These are phyloP conservation scores for Oryza longistaminata DNA, from an alignment of 176 grass and related monocot genomes.

Conservation along the genomic window DNA sequence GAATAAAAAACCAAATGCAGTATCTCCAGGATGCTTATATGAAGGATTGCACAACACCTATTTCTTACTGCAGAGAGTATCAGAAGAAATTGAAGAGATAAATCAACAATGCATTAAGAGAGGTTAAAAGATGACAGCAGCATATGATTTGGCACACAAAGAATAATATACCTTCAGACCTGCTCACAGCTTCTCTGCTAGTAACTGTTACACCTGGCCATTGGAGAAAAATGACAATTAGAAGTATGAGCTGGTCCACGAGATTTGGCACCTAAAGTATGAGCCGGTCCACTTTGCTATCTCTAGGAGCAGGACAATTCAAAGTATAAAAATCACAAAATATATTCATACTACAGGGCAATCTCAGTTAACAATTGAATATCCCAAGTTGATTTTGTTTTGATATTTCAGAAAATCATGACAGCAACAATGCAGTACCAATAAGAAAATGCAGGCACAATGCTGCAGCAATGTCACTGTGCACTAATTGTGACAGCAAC, in stretches of 20 bases:
- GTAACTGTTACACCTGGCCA: constrained; percentile 67
- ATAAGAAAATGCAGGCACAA: not conserved
- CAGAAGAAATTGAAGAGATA: not conserved
- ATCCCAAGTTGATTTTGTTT: not conserved
- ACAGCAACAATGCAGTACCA: not conserved
- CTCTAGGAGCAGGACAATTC: not conserved
- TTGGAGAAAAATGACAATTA: constrained; percentile 36
- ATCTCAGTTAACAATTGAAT: not conserved
- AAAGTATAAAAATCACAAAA: not conserved
- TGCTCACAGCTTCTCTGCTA: constrained; percentile 62
- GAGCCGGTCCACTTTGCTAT: not conserved
- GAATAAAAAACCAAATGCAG: not conserved
- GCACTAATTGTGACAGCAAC: not conserved
- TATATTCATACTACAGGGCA: not conserved
- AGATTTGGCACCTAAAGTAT: constrained; percentile 8
- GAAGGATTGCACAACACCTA: not conserved
- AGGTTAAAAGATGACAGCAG: not conserved
- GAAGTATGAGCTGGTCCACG: not conserved
- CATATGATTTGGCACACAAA: not conserved
- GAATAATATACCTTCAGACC: constrained; percentile 54
- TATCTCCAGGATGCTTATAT: not conserved
- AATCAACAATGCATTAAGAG: not conserved
- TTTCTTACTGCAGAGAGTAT: not conserved
- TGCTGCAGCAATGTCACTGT: not conserved
- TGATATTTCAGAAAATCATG: not conserved